These are phyloP conservation scores for Prunus mira DNA, from an alignment of 306 rosid species.

Conservation along the genomic window DNA sequence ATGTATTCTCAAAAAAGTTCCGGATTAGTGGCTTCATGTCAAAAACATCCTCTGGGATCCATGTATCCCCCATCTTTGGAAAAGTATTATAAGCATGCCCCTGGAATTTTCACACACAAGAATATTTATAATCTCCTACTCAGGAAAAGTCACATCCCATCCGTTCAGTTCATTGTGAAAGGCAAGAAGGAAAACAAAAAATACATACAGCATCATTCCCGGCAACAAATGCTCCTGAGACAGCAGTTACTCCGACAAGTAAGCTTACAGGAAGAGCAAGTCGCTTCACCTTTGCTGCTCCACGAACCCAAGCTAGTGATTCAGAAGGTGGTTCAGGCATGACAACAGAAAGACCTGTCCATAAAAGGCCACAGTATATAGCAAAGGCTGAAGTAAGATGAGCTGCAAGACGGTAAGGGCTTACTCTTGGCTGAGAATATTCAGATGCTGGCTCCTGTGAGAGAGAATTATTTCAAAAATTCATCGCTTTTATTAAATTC, in stretches of 20 bases:
- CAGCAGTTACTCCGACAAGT: conserved; percentile 75
- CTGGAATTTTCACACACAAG: conserved; percentile 38
- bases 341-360: conserved; percentile 88
- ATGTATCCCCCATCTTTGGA: conserved; percentile 84
- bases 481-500: neutral
- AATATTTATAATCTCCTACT: conserved; percentile 2
- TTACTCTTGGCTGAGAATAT: conserved; percentile 86
- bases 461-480: conserved; percentile 23
- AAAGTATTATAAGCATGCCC: conserved; percentile 87
- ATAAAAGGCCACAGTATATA: conserved; percentile 81
- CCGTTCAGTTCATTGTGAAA: conserved; percentile 9
- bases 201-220: conserved; percentile 88
- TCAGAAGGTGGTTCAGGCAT: conserved; percentile 94
- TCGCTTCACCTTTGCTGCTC: conserved; percentile 83
- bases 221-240: conserved; percentile 93
- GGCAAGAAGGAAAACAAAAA: conserved; percentile 6
- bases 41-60: conserved; percentile 73
- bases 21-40: conserved; percentile 76
- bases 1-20: conserved; percentile 86
- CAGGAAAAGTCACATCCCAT: neutral
- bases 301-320: conserved; percentile 72
- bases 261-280: conserved; percentile 67
- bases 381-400: conserved; percentile 96
- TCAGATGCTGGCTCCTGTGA: conserved; percentile 81
- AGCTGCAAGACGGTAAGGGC: conserved; percentile 96